These are phyloP conservation scores for Nadsonia commutata DNA, from an alignment of 1,139 yeast genomes.

Conservation along the genomic window DNA sequence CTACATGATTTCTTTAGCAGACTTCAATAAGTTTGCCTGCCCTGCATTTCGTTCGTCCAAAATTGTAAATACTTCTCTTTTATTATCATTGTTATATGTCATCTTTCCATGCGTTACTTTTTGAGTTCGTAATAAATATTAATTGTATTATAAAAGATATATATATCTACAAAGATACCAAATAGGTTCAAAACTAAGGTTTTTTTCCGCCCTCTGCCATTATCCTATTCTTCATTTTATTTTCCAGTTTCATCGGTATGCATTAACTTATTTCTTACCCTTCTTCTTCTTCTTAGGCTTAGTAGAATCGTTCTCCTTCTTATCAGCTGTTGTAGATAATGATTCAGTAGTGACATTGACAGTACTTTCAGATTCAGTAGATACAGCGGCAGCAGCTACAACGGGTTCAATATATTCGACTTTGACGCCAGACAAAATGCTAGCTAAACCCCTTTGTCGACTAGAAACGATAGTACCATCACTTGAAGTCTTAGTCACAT, in stretches of 20 bases:
- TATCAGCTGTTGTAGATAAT: constrained; percentile 3
- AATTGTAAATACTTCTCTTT: too few relatives aligned
- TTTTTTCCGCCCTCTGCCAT: too few relatives aligned
- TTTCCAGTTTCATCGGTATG: neutral
- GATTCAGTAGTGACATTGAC: constrained; percentile 6
- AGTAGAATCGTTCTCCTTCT: constrained; percentile 4
- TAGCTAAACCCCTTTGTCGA: constrained; percentile 16
- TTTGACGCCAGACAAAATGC: constrained; percentile 19
- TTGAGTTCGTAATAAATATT: too few relatives aligned
- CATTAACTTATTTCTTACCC: constrained; percentile 13
- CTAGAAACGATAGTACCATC: constrained; percentile 7
- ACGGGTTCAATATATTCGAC: constrained; percentile 9
- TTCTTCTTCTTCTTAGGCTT: constrained; percentile 13
- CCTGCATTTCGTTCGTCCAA: too few relatives aligned
- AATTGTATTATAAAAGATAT: too few relatives aligned
- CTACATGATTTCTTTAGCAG: too few relatives aligned
- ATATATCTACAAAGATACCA: too few relatives aligned
- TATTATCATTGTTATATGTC: too few relatives aligned
- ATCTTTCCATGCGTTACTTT: too few relatives aligned
- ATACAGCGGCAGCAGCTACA: constrained; percentile 4
- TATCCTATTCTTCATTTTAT: too few relatives aligned
- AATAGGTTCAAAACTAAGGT: too few relatives aligned
- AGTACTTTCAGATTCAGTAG: constrained; percentile 8
- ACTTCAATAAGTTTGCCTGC: too few relatives aligned
- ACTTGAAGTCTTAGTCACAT: constrained; percentile 11